These are phyloP conservation scores for Diplocarpon mali DNA, from an alignment of 2,329 filamentous ascomycete species.

Conservation along the genomic window DNA sequence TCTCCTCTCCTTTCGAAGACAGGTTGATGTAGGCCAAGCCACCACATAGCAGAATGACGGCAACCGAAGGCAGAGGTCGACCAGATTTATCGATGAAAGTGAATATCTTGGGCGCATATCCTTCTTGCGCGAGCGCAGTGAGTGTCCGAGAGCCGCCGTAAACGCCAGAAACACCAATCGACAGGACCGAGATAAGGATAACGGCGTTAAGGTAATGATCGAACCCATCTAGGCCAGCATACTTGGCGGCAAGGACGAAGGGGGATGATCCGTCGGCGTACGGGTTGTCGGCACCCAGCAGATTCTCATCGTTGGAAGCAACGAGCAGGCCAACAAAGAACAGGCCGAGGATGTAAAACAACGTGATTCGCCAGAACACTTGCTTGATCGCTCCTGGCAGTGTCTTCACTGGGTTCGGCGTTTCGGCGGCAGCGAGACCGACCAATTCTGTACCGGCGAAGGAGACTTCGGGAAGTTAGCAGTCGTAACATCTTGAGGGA, in stretches of 20 bases:
- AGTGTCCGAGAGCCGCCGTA: constrained; percentile 6
- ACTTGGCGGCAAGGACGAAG: constrained; percentile 5
- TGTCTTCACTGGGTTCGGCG: constrained; percentile 63
- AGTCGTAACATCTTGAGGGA: no score
- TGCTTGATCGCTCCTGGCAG: constrained; percentile 81
- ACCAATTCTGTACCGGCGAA: constrained; percentile 59
- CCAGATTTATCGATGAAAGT: constrained; percentile 6
- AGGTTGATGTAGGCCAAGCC: constrained; percentile 4
- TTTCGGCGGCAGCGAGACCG: constrained; percentile 65
- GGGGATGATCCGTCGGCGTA: constrained; percentile 3
- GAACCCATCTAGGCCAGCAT: constrained; percentile 3
- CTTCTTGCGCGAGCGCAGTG: constrained; percentile 5
- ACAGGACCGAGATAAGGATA: constrained; percentile 5
- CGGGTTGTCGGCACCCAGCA: constrained; percentile 4
- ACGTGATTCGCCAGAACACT: constrained; percentile 83
- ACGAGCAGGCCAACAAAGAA: constrained; percentile 29
- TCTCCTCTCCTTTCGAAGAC: constrained; percentile 1
- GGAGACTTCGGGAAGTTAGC: no score
- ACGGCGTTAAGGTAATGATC: constrained; percentile 6
- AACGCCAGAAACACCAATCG: constrained; percentile 5
- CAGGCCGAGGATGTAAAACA: constrained; percentile 79
- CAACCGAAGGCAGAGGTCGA: constrained; percentile 3
- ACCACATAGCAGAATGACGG: not conserved
- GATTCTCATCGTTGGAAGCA: constrained; percentile 1
- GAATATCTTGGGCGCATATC: constrained; percentile 60